Base-by-base conservation (phyloP, 257 asterid genomes). In the Solanum bulbocastanum region DNA sequence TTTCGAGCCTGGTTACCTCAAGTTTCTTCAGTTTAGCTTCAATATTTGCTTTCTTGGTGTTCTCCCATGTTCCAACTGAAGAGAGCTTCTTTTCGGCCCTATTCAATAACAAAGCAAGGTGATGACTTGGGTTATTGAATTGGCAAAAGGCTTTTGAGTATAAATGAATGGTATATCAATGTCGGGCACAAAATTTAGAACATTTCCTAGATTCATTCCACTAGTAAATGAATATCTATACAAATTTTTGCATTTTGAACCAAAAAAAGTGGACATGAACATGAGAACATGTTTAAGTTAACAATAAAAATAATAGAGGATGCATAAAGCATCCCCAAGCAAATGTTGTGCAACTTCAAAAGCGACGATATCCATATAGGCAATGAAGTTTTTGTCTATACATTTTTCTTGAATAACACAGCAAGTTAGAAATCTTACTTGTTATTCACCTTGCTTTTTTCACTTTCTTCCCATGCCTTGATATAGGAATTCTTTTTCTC, bases 391-490 rank as follows among this genome's bases (percentile, higher is more conserved):
- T 16, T 46, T 37, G 68, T 15, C n/a, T 81, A 40, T 30, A 14
- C 18, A 79, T 27, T 79, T 16, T 20, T 44, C 68, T 46, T 81
- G 20, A 72, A 37, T 20, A 15, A 83, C 22, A 56, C 9, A 66
- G 22, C 33, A n/a, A 68, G 49, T 13, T 69, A 69, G n/a, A 87
- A 81, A 89, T 86, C 92, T 92, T 90, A 95, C 98, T 91, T 94
- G 95, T 95, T 95, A 68, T 94, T 95, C 78, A 90, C 96, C 94
- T 94, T 95, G 90, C 91, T 56, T 18, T 94, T 94, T 90, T 94
- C 98, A 79, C 92, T 91, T 40, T 95, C 98, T 88, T 95, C 98
- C 98, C 98, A 95, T 42, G 98, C 98, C 92, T 93, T 94, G 88
- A 94, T 89, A 87, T 88, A 94, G 20, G 98, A 94, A 87, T 86